Conservation (phyloP, 176 grass and related monocot species). For the Bolboschoenus planiculmis region DNA sequence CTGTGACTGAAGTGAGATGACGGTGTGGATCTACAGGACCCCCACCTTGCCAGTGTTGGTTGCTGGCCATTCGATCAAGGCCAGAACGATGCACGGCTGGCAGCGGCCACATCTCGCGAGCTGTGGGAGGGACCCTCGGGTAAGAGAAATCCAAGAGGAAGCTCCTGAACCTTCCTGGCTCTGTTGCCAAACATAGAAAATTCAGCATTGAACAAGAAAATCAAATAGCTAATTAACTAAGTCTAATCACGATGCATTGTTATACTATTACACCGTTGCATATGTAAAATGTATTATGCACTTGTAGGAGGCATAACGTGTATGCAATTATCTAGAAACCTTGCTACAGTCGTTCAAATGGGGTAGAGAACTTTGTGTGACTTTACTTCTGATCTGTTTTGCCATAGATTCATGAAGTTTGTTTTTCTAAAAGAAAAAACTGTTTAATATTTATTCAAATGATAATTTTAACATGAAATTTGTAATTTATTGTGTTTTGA, state of each 20-base stretch:
- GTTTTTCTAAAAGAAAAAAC: neutral
- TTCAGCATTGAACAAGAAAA: neutral
- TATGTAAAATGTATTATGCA: neutral
- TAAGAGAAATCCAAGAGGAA: conserved; percentile 76
- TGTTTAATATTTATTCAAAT: neutral
- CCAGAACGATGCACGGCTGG: conserved; percentile 12
- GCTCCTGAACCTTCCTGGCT: conserved; percentile 61
- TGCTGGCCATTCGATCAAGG: conserved; percentile 32
- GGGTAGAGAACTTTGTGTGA: no score
- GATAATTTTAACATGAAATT: neutral
- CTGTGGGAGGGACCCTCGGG: conserved; percentile 52
- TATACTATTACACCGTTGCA: neutral
- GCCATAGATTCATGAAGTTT: neutral
- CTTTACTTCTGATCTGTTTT: neutral
- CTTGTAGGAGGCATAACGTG: neutral
- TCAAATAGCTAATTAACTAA: neutral
- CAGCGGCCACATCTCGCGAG: conserved; percentile 41
- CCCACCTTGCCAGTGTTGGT: conserved; percentile 48
- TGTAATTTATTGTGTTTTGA: neutral
- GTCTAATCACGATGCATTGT: neutral
- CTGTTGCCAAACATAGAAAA: conserved; percentile 31
- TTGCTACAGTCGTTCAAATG: neutral
- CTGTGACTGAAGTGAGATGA: conserved; percentile 29
- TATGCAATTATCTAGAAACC: neutral
- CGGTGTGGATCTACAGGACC: conserved; percentile 18